Evolutionary conservation across 768 basidiomycete species (phyloP).

Genomic region (Leucocoprinus birnbaumii): DNA sequence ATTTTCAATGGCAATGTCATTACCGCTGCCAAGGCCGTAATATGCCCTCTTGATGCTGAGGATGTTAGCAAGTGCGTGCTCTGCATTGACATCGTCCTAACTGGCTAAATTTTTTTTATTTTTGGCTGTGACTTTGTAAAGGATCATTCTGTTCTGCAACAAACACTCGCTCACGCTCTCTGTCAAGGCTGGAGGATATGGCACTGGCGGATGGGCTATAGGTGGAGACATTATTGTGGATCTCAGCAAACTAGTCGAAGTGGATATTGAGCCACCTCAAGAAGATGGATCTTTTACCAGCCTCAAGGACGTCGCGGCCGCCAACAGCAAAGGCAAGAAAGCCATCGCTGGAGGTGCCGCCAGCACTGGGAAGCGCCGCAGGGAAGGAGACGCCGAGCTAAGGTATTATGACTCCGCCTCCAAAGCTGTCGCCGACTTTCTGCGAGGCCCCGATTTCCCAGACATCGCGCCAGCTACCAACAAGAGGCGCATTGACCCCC

Average conservation of each 20-base stretch:
- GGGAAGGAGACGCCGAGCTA: conserved; percentile 51
- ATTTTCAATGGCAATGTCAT: conserved; percentile 82
- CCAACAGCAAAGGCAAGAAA: conserved; percentile 56
- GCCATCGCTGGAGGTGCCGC: conserved; percentile 15
- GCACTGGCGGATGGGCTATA: conserved; percentile 87
- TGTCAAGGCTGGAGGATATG: conserved; percentile 88
- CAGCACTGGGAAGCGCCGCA: conserved; percentile 47
- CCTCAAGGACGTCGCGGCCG: conserved; percentile 50
- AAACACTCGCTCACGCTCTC: conserved; percentile 70
- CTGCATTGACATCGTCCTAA: background rate
- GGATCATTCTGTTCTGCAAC: conserved; percentile 71
- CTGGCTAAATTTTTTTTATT: background rate
- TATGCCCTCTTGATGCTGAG: conserved; percentile 71
- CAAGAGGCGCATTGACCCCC: background rate
- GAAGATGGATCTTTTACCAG: conserved; percentile 55
- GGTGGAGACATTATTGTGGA: conserved; percentile 87
- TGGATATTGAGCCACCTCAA: conserved; percentile 64
- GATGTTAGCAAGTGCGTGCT: conserved; percentile 75
- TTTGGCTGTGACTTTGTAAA: conserved; percentile 22
- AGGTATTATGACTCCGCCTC: conserved; percentile 58
- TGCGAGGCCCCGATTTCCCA: conserved; percentile 31
- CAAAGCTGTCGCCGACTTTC: conserved; percentile 47
- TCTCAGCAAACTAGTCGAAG: conserved; percentile 62
- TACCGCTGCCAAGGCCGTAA: conserved; percentile 57
- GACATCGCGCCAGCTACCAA: conserved; percentile 29